Evolutionary conservation across 2,329 filamentous ascomycete species (phyloP), one percentile per base, ranked within the genome.

Genomic region (Botrytis byssoidea): DNA sequence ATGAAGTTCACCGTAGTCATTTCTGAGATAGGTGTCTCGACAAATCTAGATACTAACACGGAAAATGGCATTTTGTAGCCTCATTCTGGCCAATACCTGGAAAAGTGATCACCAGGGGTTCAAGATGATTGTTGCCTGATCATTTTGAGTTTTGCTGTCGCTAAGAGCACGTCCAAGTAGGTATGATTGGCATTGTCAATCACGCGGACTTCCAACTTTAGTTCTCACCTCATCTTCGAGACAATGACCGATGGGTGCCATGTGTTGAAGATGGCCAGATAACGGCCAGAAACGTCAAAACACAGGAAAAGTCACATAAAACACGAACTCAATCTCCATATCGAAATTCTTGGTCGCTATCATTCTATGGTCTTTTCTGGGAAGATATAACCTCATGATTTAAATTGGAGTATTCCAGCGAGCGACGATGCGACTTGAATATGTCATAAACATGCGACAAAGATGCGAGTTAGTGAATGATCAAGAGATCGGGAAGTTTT

Each of bases 401-500:
- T 3, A 55, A 3, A 12, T n/a, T 1, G 4, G 12, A 55, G 14
- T 8, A 55, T 2, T 55, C 8, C 25, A 55, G n/a, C 14, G n/a
- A 55, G 51, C 14, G n/a, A 55, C 2, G 6, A 55, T n/a, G n/a
- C 12, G 14, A 0, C 6, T 55, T 29, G 4, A 16, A 29, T 8
- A n/a, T 55, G 12, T 42, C 12, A 57, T 18, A 8, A 0, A 18
- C 16, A 29, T 7, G 9, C 6, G n/a, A 51, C 10, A 57, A 29
- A 57, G 0, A 8, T 4, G 14, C 14, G 7, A 29, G 6, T 1
- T 0, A 55, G 51, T 29, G 51, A 57, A 32, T 14, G 0, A 57
- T 18, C 1, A 0, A 3, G 12, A 55, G 5, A 3, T 1, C 6
- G 6, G 5, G 14, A 0, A 7, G 3, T 8, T 55, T 0, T 18